These are phyloP conservation scores for Cunninghamia lanceolata DNA, from an alignment of 75 land plant species.

Conservation along the genomic window DNA sequence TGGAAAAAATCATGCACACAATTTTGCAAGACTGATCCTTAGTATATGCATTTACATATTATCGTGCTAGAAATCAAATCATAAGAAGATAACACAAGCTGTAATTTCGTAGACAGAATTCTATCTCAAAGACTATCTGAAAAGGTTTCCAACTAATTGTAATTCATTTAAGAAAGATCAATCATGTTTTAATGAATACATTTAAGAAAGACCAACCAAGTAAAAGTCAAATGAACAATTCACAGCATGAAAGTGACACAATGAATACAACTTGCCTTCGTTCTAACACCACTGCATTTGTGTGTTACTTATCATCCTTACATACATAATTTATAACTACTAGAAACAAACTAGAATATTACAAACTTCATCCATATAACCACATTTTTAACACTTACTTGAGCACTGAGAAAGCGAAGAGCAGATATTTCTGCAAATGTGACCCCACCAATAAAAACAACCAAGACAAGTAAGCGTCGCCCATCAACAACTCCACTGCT, in stretches of 20 bases:
- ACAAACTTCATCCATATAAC: neutral
- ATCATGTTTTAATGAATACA: neutral
- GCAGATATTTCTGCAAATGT: conserved; percentile 98
- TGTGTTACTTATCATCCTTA: neutral
- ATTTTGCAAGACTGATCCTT: no score
- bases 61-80: neutral
- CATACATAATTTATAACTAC: neutral
- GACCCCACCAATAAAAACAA: conserved; percentile 91
- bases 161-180: neutral
- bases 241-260: neutral
- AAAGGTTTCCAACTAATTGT: neutral
- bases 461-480: conserved; percentile 78
- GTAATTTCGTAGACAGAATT: neutral
- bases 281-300: neutral
- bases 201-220: neutral
- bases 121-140: neutral
- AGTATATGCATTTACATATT: no score
- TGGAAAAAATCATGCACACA: no score
- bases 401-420: conserved; percentile 72
- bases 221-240: neutral
- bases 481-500: conserved; percentile 52
- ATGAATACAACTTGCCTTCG: neutral
- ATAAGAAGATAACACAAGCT: neutral
- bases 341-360: neutral
- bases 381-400: conserved; percentile 28